Evolutionary conservation across 1,284 basidiomycete genomes (phyloP).

Genomic region (Anthracocystis setariae): DNA sequence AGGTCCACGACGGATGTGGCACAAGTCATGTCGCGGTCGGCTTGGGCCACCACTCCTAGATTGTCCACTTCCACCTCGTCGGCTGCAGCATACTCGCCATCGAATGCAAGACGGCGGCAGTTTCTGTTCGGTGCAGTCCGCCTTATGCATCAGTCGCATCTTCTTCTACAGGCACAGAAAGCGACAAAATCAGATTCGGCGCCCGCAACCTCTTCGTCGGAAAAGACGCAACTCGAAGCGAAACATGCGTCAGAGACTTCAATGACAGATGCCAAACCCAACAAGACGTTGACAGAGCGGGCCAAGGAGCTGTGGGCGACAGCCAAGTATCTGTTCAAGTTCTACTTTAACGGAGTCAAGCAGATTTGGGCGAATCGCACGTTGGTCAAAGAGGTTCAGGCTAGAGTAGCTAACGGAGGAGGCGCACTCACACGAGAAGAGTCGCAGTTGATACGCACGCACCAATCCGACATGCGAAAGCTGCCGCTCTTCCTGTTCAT

Average conservation of each 20-base stretch:
- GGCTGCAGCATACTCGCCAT: background rate
- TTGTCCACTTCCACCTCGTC: background rate
- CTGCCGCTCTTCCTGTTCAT: constrained; percentile 82
- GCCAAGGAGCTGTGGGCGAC: constrained; percentile 56
- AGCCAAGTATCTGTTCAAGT: constrained; percentile 64
- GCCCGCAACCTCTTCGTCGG: constrained; percentile 6
- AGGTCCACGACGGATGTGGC: constrained; percentile 4
- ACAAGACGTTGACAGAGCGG: constrained; percentile 30
- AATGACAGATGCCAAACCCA: constrained; percentile 14
- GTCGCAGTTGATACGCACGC: constrained; percentile 51
- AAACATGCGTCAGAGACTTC: constrained; percentile 8
- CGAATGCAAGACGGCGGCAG: constrained; percentile 15
- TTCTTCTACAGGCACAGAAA: constrained; percentile 16
- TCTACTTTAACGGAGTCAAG: constrained; percentile 66
- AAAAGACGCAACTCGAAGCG: constrained; percentile 15
- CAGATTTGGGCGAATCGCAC: constrained; percentile 64
- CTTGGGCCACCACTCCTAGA: background rate
- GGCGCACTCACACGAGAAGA: constrained; percentile 49
- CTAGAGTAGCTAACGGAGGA: constrained; percentile 33
- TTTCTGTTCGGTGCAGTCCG: constrained; percentile 20
- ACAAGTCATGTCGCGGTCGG: constrained; percentile 1
- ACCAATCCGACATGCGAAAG: constrained; percentile 70
- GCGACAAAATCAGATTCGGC: constrained; percentile 12
- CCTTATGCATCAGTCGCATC: constrained; percentile 27
- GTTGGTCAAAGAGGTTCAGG: constrained; percentile 39